Conservation (phyloP, 2,329 filamentous ascomycete genomes). For the Didymella keratinophila region DNA sequence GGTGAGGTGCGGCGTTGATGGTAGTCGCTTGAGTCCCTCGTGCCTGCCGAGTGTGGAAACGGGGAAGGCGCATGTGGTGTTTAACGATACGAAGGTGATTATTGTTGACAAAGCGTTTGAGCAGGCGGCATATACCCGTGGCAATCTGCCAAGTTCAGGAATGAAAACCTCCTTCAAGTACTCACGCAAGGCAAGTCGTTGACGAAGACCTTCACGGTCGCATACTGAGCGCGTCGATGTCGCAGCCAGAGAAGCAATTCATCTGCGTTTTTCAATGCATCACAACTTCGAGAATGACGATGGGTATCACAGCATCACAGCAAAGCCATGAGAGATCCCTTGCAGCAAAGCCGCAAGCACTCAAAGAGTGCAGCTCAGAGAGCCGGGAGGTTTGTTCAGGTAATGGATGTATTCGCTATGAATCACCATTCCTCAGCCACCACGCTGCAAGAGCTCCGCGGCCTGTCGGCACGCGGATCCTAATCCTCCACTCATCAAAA, state of each 20-base stretch:
- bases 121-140: background rate
- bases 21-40: background rate
- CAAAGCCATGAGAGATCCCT: background rate
- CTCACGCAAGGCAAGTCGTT: background rate
- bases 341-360: slow-evolving; percentile 7
- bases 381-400: slow-evolving; percentile 58
- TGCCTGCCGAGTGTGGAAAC: background rate
- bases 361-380: slow-evolving; percentile 5
- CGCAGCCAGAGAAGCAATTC: background rate
- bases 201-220: slow-evolving; percentile 2
- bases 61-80: background rate
- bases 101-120: no score
- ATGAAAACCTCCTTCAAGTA: slow-evolving; percentile 4
- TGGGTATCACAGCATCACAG: slow-evolving; percentile 12
- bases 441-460: slow-evolving; percentile 56
- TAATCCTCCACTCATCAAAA: slow-evolving; percentile 31
- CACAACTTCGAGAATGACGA: background rate
- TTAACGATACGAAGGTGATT: no score
- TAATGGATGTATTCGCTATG: slow-evolving; percentile 56
- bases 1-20: background rate
- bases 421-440: slow-evolving; percentile 61
- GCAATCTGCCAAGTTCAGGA: no score
- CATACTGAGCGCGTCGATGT: background rate
- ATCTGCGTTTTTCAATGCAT: background rate
- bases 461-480: slow-evolving; percentile 39